Conservation (phyloP, 2,329 filamentous ascomycete species). For the Neurospora sp. region DNA sequence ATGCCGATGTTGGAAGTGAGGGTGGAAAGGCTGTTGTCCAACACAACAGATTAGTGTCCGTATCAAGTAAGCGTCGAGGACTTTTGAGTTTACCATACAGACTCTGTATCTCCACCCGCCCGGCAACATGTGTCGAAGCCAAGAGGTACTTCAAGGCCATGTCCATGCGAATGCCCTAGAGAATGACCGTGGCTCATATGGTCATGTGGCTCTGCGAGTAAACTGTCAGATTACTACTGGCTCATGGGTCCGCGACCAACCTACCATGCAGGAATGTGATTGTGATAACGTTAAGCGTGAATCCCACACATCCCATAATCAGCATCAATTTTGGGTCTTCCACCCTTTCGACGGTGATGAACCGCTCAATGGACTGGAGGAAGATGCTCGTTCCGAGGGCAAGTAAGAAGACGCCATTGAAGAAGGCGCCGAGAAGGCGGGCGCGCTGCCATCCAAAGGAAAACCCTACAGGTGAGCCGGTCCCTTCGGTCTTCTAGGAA, state of each 20-base stretch:
- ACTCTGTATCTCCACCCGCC: background rate
- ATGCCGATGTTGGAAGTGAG: constrained; percentile 43
- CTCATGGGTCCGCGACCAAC: constrained; percentile 2
- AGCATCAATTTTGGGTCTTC: constrained; percentile 56
- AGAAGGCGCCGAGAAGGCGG: constrained; percentile 65
- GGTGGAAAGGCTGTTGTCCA: constrained; percentile 19
- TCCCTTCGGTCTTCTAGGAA: constrained; percentile 44
- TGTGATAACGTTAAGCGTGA: constrained; percentile 58
- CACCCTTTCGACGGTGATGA: constrained; percentile 48
- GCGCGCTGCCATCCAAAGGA: constrained; percentile 72
- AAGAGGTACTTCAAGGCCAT: constrained; percentile 15
- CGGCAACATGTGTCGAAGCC: constrained; percentile 12
- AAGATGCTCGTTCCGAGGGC: constrained; percentile 64
- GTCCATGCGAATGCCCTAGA: constrained; percentile 1
- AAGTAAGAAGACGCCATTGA: constrained; percentile 67
- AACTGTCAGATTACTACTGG: background rate
- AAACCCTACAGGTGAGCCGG: constrained; percentile 45
- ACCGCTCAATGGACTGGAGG: constrained; percentile 63
- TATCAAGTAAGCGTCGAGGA: background rate
- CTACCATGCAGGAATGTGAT: constrained; percentile 55
- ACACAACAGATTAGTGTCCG: background rate
- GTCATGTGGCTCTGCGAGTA: constrained; percentile 8
- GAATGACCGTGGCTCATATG: background rate
- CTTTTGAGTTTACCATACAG: background rate
- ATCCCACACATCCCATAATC: constrained; percentile 57